These are phyloP conservation scores for Acacia crassicarpa DNA, from an alignment of 306 rosid genomes.

Conservation along the genomic window DNA sequence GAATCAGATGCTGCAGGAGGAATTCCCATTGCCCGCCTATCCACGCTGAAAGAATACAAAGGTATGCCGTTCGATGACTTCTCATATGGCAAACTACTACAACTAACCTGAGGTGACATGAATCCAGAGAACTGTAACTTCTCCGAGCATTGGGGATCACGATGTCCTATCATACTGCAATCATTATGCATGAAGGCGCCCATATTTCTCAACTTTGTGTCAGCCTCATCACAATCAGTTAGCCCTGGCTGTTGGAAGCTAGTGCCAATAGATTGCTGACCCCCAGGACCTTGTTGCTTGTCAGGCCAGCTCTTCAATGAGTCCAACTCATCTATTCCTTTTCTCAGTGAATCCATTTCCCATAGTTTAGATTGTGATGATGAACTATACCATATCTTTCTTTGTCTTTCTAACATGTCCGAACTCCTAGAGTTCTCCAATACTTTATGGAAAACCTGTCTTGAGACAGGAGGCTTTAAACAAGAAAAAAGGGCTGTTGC, in stretches of 20 bases:
- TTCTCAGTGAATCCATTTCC: conserved; percentile 85
- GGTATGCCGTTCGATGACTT: conserved; percentile 93
- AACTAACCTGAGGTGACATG: conserved; percentile 84
- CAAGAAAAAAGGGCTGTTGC: conserved; percentile 76
- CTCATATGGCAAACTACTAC: conserved; percentile 73
- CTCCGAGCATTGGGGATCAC: conserved; percentile 64
- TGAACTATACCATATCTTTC: conserved; percentile 90
- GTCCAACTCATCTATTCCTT: conserved; percentile 66
- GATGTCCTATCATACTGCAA: conserved; percentile 55
- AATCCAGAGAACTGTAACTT: conserved; percentile 90
- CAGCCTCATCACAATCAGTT: conserved; percentile 66
- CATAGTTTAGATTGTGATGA: conserved; percentile 82
- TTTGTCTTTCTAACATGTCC: conserved; percentile 94
- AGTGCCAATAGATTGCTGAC: conserved; percentile 49
- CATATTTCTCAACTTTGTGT: conserved; percentile 71
- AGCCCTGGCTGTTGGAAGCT: conserved; percentile 55
- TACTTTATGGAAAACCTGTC: conserved; percentile 71
- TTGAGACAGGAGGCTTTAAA: conserved; percentile 81
- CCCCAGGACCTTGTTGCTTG: conserved; percentile 54
- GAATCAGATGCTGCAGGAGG: conserved; percentile 83
- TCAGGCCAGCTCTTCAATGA: conserved; percentile 67
- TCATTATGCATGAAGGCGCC: conserved; percentile 60
- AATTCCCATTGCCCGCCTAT: conserved; percentile 68
- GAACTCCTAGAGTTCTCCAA: conserved; percentile 92
- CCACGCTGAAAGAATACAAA: conserved; percentile 88